Base-by-base conservation (phyloP, 345 rosid genomes). In the Arabidopsis arenosa region DNA sequence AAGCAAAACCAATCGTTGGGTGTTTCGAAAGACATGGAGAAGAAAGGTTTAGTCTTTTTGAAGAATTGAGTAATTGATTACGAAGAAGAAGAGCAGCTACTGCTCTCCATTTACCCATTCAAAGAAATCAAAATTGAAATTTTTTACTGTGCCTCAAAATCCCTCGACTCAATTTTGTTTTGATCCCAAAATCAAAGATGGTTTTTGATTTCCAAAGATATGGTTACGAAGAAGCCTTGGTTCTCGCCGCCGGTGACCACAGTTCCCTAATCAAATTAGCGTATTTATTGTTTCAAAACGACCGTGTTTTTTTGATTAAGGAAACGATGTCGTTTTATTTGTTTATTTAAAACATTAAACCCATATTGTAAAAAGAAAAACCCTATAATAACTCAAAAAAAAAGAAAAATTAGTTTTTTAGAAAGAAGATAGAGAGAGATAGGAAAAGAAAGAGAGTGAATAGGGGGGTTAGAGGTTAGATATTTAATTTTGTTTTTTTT, bases 21-120 rank as follows among this genome's bases (percentile, higher is more conserved):
- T 58, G 72, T 2, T 43, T 79, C n/a, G 13, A 74, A 15, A 60
- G 49, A 44, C 35, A 28, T 65, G 69, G 43, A 62, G 63, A 35
- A 62, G 59, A 39, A 67, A 43, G 28, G 47, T 60, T 59, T 13
- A 70, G 45, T 49, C 80, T 62, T 66, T 58, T 59, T 1, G 81
- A 72, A 15, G 69, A 59, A 39, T 51, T 75, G 72, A 70, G 8
- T 4, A 80, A 9, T 73, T 75, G 81, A 57, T 72, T 70, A 76
- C 79, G 66, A 80, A 84, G 69, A 73, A 80, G 79, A 75, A 78
- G 80, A 60, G 86, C 71, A 73, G 84, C 76, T 56, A 81, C 67
- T 57, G 80, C 74, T 68, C 86, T 81, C 93, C 90, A 86, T 85
- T 87, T 79, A 78, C 93, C 90, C 93, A 87, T 92, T 85, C 85